A percentile compares a stretch with the other conserved stretches of the same genome.
Conservation (phyloP, 345 rosid genomes). For the Salix arbutifolia region DNA sequence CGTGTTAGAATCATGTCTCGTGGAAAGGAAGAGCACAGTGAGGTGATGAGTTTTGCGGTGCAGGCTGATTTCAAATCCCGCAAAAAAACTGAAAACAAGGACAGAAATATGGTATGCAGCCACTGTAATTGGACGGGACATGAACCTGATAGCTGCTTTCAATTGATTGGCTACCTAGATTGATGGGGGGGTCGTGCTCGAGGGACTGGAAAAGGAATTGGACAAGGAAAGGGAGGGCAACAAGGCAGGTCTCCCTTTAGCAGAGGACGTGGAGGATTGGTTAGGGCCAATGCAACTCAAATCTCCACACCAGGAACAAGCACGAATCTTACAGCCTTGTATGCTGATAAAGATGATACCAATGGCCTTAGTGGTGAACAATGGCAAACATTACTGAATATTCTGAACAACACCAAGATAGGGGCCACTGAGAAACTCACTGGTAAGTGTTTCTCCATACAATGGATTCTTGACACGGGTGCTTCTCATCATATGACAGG, state of each 20-base stretch:
- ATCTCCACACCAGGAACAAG: not conserved
- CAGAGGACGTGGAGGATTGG: too few species aligned
- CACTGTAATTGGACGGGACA: not conserved
- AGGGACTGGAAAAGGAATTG: not conserved
- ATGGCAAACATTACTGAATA: not conserved
- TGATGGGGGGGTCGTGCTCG: not conserved
- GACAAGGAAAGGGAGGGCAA: not conserved
- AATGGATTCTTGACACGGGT: not conserved
- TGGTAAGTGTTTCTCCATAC: not conserved
- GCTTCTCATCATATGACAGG: constrained; percentile 5
- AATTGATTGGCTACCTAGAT: not conserved
- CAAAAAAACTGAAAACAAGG: not conserved
- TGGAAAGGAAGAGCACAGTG: not conserved
- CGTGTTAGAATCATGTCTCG: not conserved
- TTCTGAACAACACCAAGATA: not conserved
- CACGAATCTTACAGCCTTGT: not conserved
- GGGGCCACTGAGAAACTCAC: not conserved
- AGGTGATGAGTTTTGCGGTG: not conserved
- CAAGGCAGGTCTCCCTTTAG: too few species aligned
- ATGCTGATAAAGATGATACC: not conserved
- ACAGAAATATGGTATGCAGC: not conserved
- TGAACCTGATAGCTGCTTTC: not conserved
- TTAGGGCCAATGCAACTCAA: not conserved
- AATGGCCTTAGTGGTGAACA: not conserved
- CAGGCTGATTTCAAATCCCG: not conserved